Percentiles rank a stretch among this genome's conserved stretches.
These are phyloP conservation scores for Penicillium rolfsii DNA, from an alignment of 2,329 filamentous ascomycete species.

Conservation along the genomic window DNA sequence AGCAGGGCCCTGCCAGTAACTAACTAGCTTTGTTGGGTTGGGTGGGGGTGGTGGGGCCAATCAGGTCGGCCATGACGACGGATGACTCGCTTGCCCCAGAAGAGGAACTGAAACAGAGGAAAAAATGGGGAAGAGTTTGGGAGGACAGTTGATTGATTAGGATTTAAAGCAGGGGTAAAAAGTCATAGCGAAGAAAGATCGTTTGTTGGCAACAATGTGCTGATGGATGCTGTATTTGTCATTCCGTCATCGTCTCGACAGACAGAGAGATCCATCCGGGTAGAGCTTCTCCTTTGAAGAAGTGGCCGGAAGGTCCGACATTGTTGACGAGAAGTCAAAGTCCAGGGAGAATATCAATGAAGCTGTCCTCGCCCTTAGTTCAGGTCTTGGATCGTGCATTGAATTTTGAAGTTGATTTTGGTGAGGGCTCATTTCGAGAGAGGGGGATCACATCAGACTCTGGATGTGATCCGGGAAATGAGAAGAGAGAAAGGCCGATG, in stretches of 20 bases:
- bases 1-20: conserved; percentile 4
- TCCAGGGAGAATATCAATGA: not conserved
- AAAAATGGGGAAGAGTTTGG: not conserved
- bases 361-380: not conserved
- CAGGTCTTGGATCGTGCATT: not conserved
- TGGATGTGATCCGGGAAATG: not conserved
- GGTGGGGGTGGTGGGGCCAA: not conserved
- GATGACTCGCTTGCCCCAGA: not conserved
- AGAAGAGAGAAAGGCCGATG: conserved; percentile 23
- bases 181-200: not conserved
- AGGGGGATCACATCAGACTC: not conserved
- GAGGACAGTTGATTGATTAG: not conserved
- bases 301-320: not conserved
- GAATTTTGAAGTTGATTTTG: not conserved
- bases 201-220: not conserved
- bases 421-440: not conserved
- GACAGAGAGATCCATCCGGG: not conserved
- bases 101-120: not conserved
- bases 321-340: not conserved
- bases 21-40: not conserved
- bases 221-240: not conserved
- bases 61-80: not conserved
- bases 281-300: not conserved
- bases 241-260: not conserved
- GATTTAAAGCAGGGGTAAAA: not conserved